Evolutionary conservation across 2,329 filamentous ascomycete genomes (phyloP).

Genomic region (Colletotrichum orchidophilum): DNA sequence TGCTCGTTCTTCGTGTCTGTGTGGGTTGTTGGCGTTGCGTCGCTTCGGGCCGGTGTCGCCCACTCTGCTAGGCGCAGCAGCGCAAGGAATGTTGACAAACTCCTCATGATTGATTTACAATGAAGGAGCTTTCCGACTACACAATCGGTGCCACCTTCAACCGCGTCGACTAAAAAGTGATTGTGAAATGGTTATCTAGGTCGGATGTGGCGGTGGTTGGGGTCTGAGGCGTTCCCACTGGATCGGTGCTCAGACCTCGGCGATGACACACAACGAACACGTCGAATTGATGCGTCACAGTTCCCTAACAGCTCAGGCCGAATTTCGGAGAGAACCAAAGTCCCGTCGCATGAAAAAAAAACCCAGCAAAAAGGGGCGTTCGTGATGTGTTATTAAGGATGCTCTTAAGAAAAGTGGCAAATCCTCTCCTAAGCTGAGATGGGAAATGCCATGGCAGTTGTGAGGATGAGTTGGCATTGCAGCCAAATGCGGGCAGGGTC

Average conservation of each 20-base stretch:
- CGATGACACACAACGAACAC: neutral
- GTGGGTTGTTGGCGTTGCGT: neutral
- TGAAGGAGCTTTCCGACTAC: neutral
- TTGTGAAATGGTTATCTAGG: neutral
- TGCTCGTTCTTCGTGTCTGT: no score
- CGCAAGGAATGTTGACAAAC: neutral
- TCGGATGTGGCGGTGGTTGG: neutral
- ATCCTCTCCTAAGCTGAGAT: neutral
- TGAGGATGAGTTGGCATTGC: neutral
- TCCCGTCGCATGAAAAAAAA: neutral
- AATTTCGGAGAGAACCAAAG: neutral
- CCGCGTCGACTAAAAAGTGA: neutral
- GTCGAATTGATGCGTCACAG: slow-evolving; percentile 3
- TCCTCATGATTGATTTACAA: neutral
- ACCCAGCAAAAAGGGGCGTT: neutral
- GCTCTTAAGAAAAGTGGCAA: neutral
- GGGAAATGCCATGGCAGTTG: neutral
- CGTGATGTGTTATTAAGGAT: neutral
- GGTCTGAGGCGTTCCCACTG: neutral
- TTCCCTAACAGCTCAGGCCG: neutral
- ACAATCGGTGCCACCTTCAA: neutral
- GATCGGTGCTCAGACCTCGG: slow-evolving; percentile 1
- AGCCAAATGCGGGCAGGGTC: neutral
- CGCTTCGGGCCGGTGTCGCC: neutral
- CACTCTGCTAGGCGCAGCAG: neutral